Percentiles rank a stretch among this genome's conserved stretches.
Evolutionary conservation across 2,329 filamentous ascomycete genomes (phyloP).

Genomic region (Xylariaceae sp.): DNA sequence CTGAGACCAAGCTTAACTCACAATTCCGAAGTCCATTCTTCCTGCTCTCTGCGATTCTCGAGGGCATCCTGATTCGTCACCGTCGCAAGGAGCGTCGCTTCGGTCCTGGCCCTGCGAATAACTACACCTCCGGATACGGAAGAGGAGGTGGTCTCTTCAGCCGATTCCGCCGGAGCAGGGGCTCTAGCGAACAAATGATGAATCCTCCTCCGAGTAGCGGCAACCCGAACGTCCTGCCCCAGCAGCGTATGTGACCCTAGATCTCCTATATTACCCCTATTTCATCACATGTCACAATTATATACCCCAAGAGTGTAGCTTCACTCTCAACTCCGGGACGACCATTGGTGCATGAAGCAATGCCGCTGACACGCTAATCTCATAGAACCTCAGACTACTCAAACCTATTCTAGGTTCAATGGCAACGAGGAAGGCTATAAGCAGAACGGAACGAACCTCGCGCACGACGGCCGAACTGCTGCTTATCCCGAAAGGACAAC

Average conservation of each 20-base stretch:
- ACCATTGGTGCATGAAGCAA: neutral
- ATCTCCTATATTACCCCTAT: too few species aligned
- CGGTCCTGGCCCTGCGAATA: slow-evolving; percentile 38
- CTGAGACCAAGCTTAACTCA: slow-evolving; percentile 1
- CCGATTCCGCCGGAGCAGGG: slow-evolving; percentile 29
- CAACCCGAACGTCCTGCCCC: slow-evolving; percentile 32
- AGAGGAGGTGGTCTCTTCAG: slow-evolving; percentile 30
- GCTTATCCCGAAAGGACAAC: slow-evolving; percentile 29
- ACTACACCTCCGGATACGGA: slow-evolving; percentile 37
- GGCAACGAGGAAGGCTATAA: slow-evolving; percentile 29
- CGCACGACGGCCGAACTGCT: slow-evolving; percentile 29
- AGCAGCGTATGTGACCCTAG: slow-evolving; percentile 26
- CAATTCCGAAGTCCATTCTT: slow-evolving; percentile 58
- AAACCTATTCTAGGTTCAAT: slow-evolving; percentile 35
- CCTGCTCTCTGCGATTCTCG: slow-evolving; percentile 63
- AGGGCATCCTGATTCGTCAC: slow-evolving; percentile 62
- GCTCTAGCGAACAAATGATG: slow-evolving; percentile 15
- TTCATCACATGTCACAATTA: neutral
- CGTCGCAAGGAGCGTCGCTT: slow-evolving; percentile 51
- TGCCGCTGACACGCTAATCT: neutral
- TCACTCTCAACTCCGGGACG: neutral
- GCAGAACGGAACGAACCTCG: slow-evolving; percentile 28
- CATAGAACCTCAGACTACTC: slow-evolving; percentile 28
- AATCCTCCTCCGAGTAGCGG: slow-evolving; percentile 27
- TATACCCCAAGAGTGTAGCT: neutral